A percentile compares a stretch with the other conserved stretches of the same genome.
Conservation (phyloP, 2,329 filamentous ascomycete species). For the Myriosclerotinia curreyana region DNA sequence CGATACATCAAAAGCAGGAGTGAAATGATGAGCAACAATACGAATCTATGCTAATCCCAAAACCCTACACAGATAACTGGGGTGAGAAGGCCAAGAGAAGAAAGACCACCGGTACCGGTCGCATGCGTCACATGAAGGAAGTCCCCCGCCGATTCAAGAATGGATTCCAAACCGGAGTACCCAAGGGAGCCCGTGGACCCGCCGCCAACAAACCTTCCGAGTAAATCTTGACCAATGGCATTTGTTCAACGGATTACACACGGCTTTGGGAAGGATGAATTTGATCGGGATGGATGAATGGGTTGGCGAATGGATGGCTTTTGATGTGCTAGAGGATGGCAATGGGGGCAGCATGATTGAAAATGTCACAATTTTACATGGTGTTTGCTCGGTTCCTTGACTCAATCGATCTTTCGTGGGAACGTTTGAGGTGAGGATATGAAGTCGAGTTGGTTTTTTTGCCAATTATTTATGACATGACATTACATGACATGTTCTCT, state of each 20-base stretch:
- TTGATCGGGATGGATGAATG: constrained; percentile 31
- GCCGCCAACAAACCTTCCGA: constrained; percentile 41
- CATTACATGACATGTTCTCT: constrained; percentile 34
- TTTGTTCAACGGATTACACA: constrained; percentile 36
- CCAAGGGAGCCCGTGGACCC: constrained; percentile 77
- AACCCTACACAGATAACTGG: constrained; percentile 85
- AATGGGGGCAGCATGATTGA: constrained; percentile 14
- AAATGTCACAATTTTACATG: constrained; percentile 16
- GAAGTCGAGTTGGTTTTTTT: constrained; percentile 13
- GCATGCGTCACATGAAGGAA: constrained; percentile 91
- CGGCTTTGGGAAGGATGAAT: constrained; percentile 39
- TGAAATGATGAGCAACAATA: constrained; percentile 48
- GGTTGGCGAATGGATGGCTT: constrained; percentile 24
- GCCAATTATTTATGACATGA: constrained; percentile 18
- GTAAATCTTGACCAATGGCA: constrained; percentile 40
- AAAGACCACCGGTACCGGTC: constrained; percentile 97
- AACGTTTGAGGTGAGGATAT: constrained; percentile 1
- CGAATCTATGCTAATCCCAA: constrained; percentile 67
- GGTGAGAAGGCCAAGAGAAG: constrained; percentile 99
- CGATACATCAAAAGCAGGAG: constrained; percentile 41
- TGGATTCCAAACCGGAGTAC: constrained; percentile 88
- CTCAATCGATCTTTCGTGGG: constrained; percentile 14
- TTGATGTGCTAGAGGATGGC: constrained; percentile 20
- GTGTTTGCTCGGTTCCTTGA: constrained; percentile 13
- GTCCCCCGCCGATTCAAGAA: constrained; percentile 95